A percentile compares a stretch with the other conserved stretches of the same genome.
Evolutionary conservation across 108 stramenopile genomes (phyloP).

Genomic region (Asterionellopsis glacialis): DNA sequence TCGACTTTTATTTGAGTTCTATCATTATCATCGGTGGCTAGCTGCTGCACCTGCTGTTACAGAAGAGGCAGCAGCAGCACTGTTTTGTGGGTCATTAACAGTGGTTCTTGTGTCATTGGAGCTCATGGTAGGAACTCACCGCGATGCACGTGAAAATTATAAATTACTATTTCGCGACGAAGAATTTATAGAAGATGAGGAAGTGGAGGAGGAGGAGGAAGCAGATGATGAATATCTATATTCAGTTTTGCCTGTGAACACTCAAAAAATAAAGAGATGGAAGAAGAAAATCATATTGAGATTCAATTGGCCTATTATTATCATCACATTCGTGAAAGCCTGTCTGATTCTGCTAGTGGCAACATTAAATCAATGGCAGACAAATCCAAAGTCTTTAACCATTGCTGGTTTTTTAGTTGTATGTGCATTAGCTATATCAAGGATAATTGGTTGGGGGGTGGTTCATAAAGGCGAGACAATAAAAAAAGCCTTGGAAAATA

Average conservation of each 20-base stretch:
- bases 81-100: constrained; percentile 29
- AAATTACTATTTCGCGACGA: too few species aligned
- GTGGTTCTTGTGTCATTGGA: constrained; percentile 21
- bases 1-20: not conserved
- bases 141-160: constrained; percentile 1
- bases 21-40: not conserved
- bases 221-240: too few species aligned
- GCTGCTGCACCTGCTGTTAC: not conserved
- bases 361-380: constrained; percentile 1
- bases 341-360: not conserved
- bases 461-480: too few species aligned
- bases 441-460: too few species aligned
- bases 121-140: constrained; percentile 21
- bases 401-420: too few species aligned
- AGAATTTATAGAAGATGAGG: too few species aligned
- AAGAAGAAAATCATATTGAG: too few species aligned
- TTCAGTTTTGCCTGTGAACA: too few species aligned
- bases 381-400: not conserved
- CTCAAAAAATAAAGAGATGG: too few species aligned
- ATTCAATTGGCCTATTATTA: not conserved
- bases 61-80: constrained; percentile 8
- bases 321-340: not conserved
- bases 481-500: too few species aligned
- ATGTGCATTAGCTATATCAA: too few species aligned
- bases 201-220: too few species aligned